A percentile compares a stretch with the other conserved stretches of the same genome.
These are phyloP conservation scores for Corylus heterophylla DNA, from an alignment of 306 rosid species.

Conservation along the genomic window DNA sequence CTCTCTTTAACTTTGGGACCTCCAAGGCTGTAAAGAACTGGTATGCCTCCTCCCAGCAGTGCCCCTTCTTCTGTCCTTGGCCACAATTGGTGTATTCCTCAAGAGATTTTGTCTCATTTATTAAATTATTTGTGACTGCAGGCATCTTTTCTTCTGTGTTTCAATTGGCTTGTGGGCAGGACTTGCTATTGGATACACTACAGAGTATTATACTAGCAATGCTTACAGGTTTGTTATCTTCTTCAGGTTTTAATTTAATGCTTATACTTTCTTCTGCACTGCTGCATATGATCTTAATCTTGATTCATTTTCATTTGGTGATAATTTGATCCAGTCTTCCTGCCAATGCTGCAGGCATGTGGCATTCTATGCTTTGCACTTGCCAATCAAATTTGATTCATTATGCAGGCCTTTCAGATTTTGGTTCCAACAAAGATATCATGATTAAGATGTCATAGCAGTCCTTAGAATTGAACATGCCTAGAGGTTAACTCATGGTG, in stretches of 20 bases:
- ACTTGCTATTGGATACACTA: slow-evolving; percentile 69
- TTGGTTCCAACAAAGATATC: neutral
- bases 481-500: neutral
- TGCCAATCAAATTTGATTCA: neutral
- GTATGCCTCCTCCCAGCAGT: slow-evolving; percentile 30
- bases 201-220: slow-evolving; percentile 72
- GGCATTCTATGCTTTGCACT: neutral
- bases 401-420: neutral
- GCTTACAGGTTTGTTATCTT: slow-evolving; percentile 59
- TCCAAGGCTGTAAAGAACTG: slow-evolving; percentile 60
- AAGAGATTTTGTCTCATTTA: slow-evolving; percentile 3
- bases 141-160: slow-evolving; percentile 78
- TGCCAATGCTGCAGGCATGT: neutral
- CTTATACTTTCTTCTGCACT: slow-evolving; percentile 6
- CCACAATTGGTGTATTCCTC: neutral
- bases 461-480: neutral
- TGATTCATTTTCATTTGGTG: neutral
- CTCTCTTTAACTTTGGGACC: slow-evolving; percentile 57
- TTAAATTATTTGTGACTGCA: slow-evolving; percentile 29
- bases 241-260: neutral
- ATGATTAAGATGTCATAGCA: neutral
- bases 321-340: neutral
- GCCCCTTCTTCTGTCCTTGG: neutral
- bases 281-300: neutral
- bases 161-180: slow-evolving; percentile 77